Evolutionary conservation across 1,284 basidiomycete species (phyloP).

Genomic region (Cutaneotrichosporon dermatis): DNA sequence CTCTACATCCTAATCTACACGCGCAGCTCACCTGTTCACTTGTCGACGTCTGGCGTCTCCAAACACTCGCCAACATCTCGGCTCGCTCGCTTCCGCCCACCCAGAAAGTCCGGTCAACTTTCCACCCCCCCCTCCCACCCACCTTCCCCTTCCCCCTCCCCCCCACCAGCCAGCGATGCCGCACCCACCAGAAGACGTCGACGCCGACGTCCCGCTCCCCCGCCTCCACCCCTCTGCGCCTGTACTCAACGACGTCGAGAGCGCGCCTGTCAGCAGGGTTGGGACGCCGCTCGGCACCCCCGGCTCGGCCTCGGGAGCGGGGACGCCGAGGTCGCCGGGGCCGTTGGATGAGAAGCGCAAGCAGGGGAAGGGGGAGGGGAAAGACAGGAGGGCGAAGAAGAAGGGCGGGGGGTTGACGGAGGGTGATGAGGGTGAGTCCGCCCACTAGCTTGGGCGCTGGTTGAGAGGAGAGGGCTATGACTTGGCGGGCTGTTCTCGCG

Average conservation of each 20-base stretch:
- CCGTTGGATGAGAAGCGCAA: neutral
- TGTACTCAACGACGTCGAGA: conserved; percentile 16
- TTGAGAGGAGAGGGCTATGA: no score
- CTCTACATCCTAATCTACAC: no score
- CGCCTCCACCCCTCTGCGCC: neutral
- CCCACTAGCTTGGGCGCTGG: no score
- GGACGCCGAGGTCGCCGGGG: no score
- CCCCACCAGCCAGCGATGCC: neutral
- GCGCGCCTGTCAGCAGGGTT: conserved; percentile 1
- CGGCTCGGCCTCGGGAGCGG: neutral
- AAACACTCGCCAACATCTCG: no score
- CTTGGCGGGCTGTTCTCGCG: no score
- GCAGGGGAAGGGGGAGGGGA: neutral
- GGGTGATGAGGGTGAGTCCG: conserved; percentile 20
- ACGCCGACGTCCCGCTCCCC: neutral
- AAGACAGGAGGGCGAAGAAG: conserved; percentile 2
- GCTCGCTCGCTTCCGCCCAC: no score
- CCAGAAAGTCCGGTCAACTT: no score
- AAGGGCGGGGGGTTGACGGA: conserved; percentile 16
- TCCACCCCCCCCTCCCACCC: no score
- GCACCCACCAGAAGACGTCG: neutral
- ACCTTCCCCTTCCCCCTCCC: no score
- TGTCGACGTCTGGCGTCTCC: no score
- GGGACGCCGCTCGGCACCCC: neutral
- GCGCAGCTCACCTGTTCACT: no score